Conservation (phyloP, 2,329 filamentous ascomycete species). For the Fusarium musae region DNA sequence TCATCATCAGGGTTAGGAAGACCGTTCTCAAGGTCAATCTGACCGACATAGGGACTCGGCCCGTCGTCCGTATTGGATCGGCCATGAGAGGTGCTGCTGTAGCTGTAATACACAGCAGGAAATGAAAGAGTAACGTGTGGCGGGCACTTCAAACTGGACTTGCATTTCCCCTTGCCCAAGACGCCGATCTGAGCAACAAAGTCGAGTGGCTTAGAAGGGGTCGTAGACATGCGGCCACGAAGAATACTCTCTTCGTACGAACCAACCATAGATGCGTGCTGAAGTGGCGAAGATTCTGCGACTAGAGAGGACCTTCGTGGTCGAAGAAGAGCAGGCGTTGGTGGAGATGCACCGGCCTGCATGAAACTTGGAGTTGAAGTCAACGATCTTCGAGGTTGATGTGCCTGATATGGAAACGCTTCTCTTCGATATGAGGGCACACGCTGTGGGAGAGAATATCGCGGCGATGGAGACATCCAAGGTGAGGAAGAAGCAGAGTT, state of each 20-base stretch:
- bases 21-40: conserved; percentile 89
- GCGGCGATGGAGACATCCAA: conserved; percentile 54
- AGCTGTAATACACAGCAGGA: conserved; percentile 96
- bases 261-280: conserved; percentile 95
- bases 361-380: conserved; percentile 63
- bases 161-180: conserved; percentile 88
- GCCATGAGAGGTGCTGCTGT: conserved; percentile 74
- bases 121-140: conserved; percentile 91
- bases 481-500: conserved; percentile 67
- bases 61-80: conserved; percentile 79
- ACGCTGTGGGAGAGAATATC: conserved; percentile 43
- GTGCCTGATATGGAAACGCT: conserved; percentile 76
- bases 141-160: conserved; percentile 84
- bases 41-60: conserved; percentile 94
- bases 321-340: conserved; percentile 62
- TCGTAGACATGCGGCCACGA: conserved; percentile 95
- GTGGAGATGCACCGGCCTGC: conserved; percentile 57
- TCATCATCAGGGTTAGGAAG: conserved; percentile 66
- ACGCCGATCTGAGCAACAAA: conserved; percentile 97
- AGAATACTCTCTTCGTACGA: conserved; percentile 98
- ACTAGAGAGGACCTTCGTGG: conserved; percentile 76
- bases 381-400: conserved; percentile 81
- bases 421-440: conserved; percentile 64
- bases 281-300: conserved; percentile 79
- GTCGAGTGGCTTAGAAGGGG: conserved; percentile 88